Evolutionary conservation across 2,329 filamentous ascomycete genomes (phyloP).

Genomic region (Akanthomyces lecanii): DNA sequence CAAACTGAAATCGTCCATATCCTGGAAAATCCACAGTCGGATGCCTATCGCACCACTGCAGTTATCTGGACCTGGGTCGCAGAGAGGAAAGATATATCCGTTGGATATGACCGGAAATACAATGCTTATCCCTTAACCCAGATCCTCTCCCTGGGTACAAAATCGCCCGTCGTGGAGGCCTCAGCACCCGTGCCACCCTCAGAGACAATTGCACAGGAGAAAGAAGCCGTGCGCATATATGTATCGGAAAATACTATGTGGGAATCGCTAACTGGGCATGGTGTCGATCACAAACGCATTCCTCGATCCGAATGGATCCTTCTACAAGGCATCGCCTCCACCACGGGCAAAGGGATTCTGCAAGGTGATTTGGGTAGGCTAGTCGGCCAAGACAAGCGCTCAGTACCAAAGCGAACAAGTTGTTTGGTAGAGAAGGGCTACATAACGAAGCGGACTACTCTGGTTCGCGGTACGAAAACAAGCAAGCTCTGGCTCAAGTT

Average conservation of each 20-base stretch:
- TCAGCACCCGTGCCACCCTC: neutral
- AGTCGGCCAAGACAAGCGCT: conserved; percentile 59
- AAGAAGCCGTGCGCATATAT: conserved; percentile 34
- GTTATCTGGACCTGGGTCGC: conserved; percentile 36
- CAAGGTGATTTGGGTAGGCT: conserved; percentile 57
- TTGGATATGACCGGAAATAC: conserved; percentile 30
- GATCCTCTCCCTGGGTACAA: conserved; percentile 24
- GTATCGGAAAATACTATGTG: conserved; percentile 55
- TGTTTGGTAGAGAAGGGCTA: conserved; percentile 57
- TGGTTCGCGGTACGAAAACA: conserved; percentile 56
- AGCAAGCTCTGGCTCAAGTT: conserved; percentile 58
- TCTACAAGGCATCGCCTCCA: conserved; percentile 54
- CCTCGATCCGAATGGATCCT: conserved; percentile 57
- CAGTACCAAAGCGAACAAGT: conserved; percentile 58
- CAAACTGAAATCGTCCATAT: conserved; percentile 20
- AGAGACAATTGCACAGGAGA: neutral
- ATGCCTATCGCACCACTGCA: conserved; percentile 26
- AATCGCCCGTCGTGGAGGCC: neutral
- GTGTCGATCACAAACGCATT: conserved; percentile 53
- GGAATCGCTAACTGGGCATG: conserved; percentile 56
- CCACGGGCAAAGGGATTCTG: conserved; percentile 51
- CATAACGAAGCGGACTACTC: conserved; percentile 56
- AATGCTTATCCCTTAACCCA: conserved; percentile 38
- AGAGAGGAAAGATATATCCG: conserved; percentile 32
- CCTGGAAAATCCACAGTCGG: conserved; percentile 14